Conservation (phyloP, 352 stramenopile genomes). For the Ochromonadaceae sp. region DNA sequence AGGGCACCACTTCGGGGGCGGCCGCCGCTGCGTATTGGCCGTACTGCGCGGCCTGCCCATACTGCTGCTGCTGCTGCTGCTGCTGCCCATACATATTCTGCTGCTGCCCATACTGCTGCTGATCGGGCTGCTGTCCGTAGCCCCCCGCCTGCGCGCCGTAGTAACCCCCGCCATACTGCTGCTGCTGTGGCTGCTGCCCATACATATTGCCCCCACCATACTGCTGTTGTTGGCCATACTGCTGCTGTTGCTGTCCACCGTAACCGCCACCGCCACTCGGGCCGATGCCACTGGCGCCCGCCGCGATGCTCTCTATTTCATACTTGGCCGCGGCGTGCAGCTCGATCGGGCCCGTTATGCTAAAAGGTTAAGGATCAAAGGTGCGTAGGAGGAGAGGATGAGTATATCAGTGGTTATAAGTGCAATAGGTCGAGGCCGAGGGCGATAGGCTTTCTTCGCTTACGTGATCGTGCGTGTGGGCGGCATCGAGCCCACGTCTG, state of each 20-base stretch:
- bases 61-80: slow-evolving; percentile 19
- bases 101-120: slow-evolving; percentile 24
- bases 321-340: slow-evolving; percentile 48
- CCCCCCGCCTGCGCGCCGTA: slow-evolving; percentile 25
- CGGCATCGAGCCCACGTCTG: slow-evolving; percentile 60
- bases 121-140: slow-evolving; percentile 22
- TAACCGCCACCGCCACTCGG: slow-evolving; percentile 24
- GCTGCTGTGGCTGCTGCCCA: slow-evolving; percentile 29
- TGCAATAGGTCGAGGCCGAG: too few relatives aligned
- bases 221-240: slow-evolving; percentile 26
- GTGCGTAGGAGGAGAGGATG: too few relatives aligned
- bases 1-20: background rate
- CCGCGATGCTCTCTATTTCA: slow-evolving; percentile 51
- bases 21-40: background rate
- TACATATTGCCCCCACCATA: too few relatives aligned
- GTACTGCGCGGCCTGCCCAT: too few relatives aligned
- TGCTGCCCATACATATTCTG: slow-evolving; percentile 25
- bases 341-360: slow-evolving; percentile 37
- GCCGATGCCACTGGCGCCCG: background rate
- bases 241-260: too few relatives aligned
- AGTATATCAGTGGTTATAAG: too few relatives aligned
- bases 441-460: too few relatives aligned
- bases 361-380: too few relatives aligned
- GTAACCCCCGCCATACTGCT: slow-evolving; percentile 24
- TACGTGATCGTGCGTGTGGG: slow-evolving; percentile 41